Evolutionary conservation across 768 basidiomycete species (phyloP).

Genomic region (Mycena galericulata): DNA sequence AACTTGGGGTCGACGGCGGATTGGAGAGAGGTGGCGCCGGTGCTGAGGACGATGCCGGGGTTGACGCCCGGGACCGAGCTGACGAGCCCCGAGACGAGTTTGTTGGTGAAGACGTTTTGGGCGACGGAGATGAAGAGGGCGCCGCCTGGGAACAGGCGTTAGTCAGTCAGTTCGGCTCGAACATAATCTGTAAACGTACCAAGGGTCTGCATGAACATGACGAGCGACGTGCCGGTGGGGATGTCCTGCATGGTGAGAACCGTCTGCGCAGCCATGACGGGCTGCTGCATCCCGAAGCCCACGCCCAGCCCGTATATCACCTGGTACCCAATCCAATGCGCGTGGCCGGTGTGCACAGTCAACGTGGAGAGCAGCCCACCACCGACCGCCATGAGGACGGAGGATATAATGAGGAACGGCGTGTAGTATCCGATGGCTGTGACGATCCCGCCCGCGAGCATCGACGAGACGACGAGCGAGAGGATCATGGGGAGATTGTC

Average conservation of each 20-base stretch:
- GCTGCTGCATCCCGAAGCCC: conserved; percentile 40
- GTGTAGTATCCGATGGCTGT: conserved; percentile 50
- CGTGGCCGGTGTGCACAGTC: conserved; percentile 33
- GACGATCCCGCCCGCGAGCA: conserved; percentile 52
- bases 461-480: conserved; percentile 51
- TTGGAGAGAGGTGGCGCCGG: conserved; percentile 9
- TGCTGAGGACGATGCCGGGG: conserved; percentile 11
- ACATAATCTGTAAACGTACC: background rate
- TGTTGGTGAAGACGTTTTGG: conserved; percentile 32
- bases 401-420: conserved; percentile 39
- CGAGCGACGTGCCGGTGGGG: conserved; percentile 23
- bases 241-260: conserved; percentile 29
- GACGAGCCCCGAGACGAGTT: background rate
- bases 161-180: background rate
- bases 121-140: conserved; percentile 34
- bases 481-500: conserved; percentile 50
- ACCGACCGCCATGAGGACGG: conserved; percentile 48
- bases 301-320: conserved; percentile 43
- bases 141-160: conserved; percentile 14
- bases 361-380: conserved; percentile 50
- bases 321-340: conserved; percentile 39
- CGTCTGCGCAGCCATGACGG: conserved; percentile 34
- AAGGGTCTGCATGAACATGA: conserved; percentile 34
- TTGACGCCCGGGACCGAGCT: background rate
- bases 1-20: background rate